Conservation (phyloP, 306 rosid genomes). For the Delonix regia region DNA sequence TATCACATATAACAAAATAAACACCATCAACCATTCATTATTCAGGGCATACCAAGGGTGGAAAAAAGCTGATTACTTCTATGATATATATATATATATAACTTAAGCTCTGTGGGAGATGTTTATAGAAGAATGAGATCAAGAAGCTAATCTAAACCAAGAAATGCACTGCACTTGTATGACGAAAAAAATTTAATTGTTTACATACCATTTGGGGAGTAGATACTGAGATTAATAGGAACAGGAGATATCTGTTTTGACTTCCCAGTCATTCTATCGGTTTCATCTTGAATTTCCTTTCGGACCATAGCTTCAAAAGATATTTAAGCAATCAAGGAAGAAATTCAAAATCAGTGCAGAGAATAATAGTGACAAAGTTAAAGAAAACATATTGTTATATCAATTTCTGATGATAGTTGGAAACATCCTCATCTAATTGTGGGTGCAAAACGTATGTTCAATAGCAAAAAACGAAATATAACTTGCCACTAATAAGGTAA, state of each 20-base stretch:
- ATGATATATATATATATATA: neutral
- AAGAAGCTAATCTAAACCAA: neutral
- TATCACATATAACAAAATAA: neutral
- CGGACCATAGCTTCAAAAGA: slow-evolving; percentile 69
- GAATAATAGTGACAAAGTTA: neutral
- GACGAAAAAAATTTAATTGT: neutral
- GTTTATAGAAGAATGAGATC: neutral
- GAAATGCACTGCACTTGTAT: slow-evolving; percentile 12
- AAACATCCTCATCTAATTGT: slow-evolving; percentile 18
- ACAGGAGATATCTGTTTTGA: slow-evolving; percentile 80
- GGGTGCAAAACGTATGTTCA: neutral
- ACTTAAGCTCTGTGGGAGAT: neutral
- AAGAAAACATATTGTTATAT: neutral
- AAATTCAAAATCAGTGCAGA: slow-evolving; percentile 24
- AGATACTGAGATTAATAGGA: slow-evolving; percentile 88
- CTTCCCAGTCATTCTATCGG: slow-evolving; percentile 73
- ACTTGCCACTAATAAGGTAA: neutral
- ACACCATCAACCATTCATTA: neutral
- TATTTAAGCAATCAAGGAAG: slow-evolving; percentile 26
- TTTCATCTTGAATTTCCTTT: slow-evolving; percentile 88
- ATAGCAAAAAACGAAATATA: neutral
- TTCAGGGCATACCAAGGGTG: neutral
- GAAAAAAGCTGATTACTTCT: neutral
- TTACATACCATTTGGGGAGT: slow-evolving; percentile 68
- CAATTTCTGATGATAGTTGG: neutral